Percentiles rank a stretch among this genome's conserved stretches.
Conservation (phyloP, 495 filamentous ascomycete genomes). For the Cryomyces minteri region DNA sequence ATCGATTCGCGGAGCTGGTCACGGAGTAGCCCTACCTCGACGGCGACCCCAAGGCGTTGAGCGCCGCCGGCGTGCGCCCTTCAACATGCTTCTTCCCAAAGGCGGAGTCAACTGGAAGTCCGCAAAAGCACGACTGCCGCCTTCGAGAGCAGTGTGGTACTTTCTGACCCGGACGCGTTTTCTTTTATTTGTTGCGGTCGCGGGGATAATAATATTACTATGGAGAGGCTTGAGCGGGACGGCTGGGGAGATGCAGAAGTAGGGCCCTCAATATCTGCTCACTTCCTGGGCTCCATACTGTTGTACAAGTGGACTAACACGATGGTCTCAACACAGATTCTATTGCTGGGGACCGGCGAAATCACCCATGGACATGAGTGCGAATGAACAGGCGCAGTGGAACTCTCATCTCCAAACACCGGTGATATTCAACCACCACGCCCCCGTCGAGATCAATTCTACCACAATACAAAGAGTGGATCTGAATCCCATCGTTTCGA, state of each 20-base stretch:
- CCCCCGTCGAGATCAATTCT: constrained; percentile 65
- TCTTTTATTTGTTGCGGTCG: constrained; percentile 52
- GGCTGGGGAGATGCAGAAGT: constrained; percentile 86
- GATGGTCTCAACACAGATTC: constrained; percentile 39
- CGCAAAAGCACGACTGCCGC: constrained; percentile 61
- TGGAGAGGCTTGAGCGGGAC: constrained; percentile 75
- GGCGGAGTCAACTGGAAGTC: constrained; percentile 89
- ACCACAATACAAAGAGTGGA: constrained; percentile 60
- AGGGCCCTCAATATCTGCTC: constrained; percentile 11
- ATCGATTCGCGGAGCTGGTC: too few relatives aligned
- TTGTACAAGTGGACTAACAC: background rate
- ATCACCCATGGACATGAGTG: constrained; percentile 80
- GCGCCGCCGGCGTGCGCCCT: background rate
- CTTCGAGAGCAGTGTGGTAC: constrained; percentile 59
- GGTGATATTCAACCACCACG: constrained; percentile 89
- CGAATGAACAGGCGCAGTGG: constrained; percentile 83
- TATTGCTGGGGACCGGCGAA: constrained; percentile 93
- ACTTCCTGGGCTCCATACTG: background rate
- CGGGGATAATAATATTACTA: constrained; percentile 61
- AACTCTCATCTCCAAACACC: constrained; percentile 75
- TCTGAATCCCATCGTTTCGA: constrained; percentile 73
- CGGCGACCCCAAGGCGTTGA: background rate
- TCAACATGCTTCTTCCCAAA: constrained; percentile 60
- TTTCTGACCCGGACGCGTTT: constrained; percentile 66
- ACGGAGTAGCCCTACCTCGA: too few relatives aligned